Base-by-base conservation (phyloP, 1,284 basidiomycete species). In the Papiliotrema terrestris region DNA sequence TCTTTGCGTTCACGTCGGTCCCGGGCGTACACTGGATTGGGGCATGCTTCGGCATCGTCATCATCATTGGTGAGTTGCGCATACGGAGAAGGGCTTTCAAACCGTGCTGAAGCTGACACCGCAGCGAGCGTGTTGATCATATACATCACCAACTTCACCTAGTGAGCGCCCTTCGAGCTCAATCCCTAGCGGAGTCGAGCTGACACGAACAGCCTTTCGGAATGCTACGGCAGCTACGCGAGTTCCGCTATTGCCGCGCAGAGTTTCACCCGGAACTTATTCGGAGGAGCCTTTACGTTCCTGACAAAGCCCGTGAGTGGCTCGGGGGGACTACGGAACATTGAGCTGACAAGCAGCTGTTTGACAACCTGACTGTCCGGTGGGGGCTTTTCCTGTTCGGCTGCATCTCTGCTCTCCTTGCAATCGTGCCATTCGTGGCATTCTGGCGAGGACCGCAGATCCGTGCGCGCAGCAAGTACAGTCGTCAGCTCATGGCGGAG, bases 41-140 rank as follows among this genome's bases (percentile, higher is more conserved):
- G 1, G 68, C 70, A 13, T 70, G 69, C 54, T 58, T 76, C 81
- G 68, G 86, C 80, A 0, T 87, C 81, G 84, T 83, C 80, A 42
- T 82, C 81, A 26, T 84, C 37, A 60, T 70, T 25, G 57, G 65
- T 69, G 46, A 47, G 59, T 55, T 14, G 19, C 41, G 45, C 39
- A 15, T 36, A 47, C 19, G 42, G 49, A 46, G 25, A 8, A 3
- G 8, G 43, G 17, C 19, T 43, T 14, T 19, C 11, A 48, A 41
- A 20, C 17, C n/a, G 38, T 11, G 23, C 13, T 25, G 13, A 41
- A 14, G 23, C 54, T 26, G 42, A 50, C 17, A 13, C 20, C 32
- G 32, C 32, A 39, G 48, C 41, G 17, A 38, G 48, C 49, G 57
- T 62, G 2, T 56, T 66, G 51, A 62, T 59, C 3, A 68, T 74